Base-by-base conservation (phyloP, 202 grass and related monocot genomes). In the Cymbopogon flexuosus region DNA sequence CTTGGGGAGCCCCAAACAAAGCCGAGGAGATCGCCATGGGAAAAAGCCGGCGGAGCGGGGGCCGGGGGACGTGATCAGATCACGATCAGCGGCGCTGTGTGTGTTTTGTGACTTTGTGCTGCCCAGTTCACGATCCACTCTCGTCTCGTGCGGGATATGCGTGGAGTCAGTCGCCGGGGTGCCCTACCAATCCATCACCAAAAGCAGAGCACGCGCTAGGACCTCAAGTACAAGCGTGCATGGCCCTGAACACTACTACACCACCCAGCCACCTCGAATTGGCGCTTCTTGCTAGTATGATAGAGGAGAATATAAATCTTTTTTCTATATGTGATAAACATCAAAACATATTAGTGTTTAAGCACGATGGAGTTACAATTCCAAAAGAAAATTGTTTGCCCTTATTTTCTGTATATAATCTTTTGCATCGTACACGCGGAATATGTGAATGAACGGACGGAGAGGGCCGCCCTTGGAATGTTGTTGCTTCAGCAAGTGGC, bases 101-200 rank as follows among this genome's bases (percentile, higher is more conserved):
- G 2, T 68, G 65, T 3, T n/a, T 3, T 23, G 56, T 10, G 24
- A 2, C n/a, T n/a, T 68, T 83, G 72, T 85, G 83, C 87, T 52
- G 16, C 73, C 83, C 79, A 89, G 67, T 74, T 89, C 83, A 86
- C n/a, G 83, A 18, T 78, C 87, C 87, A 89, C 83, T 78, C 83
- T 62, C 60, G 39, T 35, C 30, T 31, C 30, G 73, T 30, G 19
- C 4, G 36, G 7, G 16, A 16, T 4, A 47, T n/a, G 49, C 79
- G 6, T 10, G 22, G n/a, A n/a, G n/a, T n/a, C 1, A 10, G 18
- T 79, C 61, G 46, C 61, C 61, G 27, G 19, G 19, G 45, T 83
- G 30, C 68, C 80, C 80, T 45, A 77, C 49, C 72, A 73, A 68
- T 82, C 79, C 67, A 79, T 83, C 83, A 83, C 67, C 10, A 46